Conservation (phyloP, 371 early-diverging fungal species). For the Mucor plumbeus region DNA sequence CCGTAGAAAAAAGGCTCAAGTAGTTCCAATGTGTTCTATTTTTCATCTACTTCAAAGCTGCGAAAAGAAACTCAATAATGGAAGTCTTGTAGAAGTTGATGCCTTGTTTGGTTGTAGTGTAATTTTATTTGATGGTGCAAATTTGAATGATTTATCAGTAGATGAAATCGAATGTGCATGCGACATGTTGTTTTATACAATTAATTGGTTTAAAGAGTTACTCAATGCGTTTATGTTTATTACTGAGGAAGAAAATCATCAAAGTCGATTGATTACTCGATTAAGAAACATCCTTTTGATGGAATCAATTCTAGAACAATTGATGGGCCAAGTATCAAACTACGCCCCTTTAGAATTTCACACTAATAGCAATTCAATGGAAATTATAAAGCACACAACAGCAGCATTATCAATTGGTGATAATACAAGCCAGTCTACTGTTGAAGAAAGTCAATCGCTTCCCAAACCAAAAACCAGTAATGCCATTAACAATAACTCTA, state of each 20-base stretch:
- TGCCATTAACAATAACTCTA: neutral
- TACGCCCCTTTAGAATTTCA: slow-evolving; percentile 55
- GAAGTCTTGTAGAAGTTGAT: slow-evolving; percentile 70
- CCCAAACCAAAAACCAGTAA: neutral
- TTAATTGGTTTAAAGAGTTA: slow-evolving; percentile 75
- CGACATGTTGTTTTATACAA: slow-evolving; percentile 58
- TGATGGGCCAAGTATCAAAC: slow-evolving; percentile 37
- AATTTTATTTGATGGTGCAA: slow-evolving; percentile 46
- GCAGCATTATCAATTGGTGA: neutral
- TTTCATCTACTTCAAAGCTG: slow-evolving; percentile 78
- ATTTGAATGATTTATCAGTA: slow-evolving; percentile 18
- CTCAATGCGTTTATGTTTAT: slow-evolving; percentile 69
- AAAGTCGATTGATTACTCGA: slow-evolving; percentile 34
- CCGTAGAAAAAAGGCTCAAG: slow-evolving; percentile 37
- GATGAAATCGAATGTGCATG: slow-evolving; percentile 45
- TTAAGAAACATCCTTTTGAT: slow-evolving; percentile 40
- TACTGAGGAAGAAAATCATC: slow-evolving; percentile 40
- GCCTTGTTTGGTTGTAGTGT: slow-evolving; percentile 76
- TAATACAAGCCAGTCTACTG: neutral
- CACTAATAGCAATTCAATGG: neutral
- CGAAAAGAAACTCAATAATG: slow-evolving; percentile 61
- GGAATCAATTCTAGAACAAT: slow-evolving; percentile 49
- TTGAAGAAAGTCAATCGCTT: neutral
- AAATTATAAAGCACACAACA: neutral
- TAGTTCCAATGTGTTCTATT: slow-evolving; percentile 69